Conservation (phyloP, 129 eudicot genomes). For the Flaveria sonorensis region DNA sequence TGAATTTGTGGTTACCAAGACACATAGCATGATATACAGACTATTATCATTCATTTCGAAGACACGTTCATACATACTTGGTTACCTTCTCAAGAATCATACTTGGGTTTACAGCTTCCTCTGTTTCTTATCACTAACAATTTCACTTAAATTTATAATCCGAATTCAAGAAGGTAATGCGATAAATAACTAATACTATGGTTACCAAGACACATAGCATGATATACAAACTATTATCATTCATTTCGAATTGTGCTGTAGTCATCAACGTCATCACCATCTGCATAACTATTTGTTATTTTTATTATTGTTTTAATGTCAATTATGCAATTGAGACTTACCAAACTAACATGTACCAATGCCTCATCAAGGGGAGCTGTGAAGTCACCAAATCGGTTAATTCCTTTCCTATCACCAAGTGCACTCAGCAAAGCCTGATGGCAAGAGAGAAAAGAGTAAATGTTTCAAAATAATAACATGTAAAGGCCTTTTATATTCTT, state of each 20-base stretch:
- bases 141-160: conserved; percentile 2
- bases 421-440: conserved; percentile 89
- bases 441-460: not conserved
- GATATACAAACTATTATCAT: not conserved
- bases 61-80: not conserved
- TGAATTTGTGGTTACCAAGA: too few relatives aligned
- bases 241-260: not conserved
- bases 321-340: conserved; percentile 36
- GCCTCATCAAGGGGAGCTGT: conserved; percentile 99
- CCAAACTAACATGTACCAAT: conserved; percentile 81
- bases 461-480: not conserved
- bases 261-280: not conserved
- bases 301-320: conserved; percentile 2
- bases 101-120: not conserved
- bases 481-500: not conserved
- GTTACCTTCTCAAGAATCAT: conserved; percentile 14
- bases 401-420: conserved; percentile 96
- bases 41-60: not conserved
- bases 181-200: conserved; percentile 1
- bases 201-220: conserved; percentile 8
- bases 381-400: conserved; percentile 92
- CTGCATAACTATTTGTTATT: not conserved
- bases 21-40: too few relatives aligned
- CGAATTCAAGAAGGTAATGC: not conserved
- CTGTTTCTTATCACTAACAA: not conserved